Conservation (phyloP, 306 rosid genomes). For the Prunus armeniaca region DNA sequence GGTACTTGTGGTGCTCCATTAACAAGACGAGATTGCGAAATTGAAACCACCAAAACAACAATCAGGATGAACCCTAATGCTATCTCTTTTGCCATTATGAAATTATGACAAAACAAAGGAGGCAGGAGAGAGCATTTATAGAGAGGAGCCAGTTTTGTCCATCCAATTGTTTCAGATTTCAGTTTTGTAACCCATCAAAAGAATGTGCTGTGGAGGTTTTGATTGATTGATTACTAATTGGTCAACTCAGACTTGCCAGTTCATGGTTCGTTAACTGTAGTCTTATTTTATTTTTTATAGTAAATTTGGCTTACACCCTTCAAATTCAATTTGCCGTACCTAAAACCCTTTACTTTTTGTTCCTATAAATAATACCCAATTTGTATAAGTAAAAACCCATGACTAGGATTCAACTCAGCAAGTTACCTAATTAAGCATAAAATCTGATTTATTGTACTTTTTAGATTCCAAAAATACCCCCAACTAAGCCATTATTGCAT, state of each 20-base stretch:
- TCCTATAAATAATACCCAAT: too few species aligned
- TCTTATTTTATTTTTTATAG: too few species aligned
- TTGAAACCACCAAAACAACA: not conserved
- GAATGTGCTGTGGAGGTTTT: not conserved
- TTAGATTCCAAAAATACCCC: too few species aligned
- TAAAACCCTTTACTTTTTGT: too few species aligned
- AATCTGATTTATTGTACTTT: too few species aligned
- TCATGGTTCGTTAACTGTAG: not conserved
- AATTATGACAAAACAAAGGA: not conserved
- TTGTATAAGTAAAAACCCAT: too few species aligned
- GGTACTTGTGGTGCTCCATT: constrained; percentile 23
- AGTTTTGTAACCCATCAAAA: not conserved
- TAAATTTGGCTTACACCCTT: too few species aligned
- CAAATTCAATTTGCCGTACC: too few species aligned
- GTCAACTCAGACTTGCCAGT: not conserved
- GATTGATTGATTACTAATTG: not conserved
- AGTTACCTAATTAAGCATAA: too few species aligned
- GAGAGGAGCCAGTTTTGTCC: not conserved
- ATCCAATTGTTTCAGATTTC: not conserved
- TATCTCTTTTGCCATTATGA: not conserved
- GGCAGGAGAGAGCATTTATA: not conserved
- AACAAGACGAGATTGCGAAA: not conserved
- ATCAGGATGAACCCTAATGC: not conserved
- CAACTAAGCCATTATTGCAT: too few species aligned
- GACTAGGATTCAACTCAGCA: too few species aligned